These are phyloP conservation scores for Cladosporium sp. DNA, from an alignment of 2,329 filamentous ascomycete species.

Conservation along the genomic window DNA sequence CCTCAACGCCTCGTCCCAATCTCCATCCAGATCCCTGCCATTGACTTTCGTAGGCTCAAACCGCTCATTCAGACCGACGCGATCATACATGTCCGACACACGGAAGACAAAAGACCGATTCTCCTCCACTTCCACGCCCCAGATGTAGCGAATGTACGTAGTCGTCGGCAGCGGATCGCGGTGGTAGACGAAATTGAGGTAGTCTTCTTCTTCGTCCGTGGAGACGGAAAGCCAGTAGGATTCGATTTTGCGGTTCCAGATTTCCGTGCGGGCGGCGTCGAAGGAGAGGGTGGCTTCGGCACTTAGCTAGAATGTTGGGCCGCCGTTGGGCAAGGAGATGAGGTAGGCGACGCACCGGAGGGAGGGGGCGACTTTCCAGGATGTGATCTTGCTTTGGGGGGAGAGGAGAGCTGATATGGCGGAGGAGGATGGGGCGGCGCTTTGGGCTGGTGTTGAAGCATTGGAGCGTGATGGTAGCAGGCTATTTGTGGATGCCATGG, in stretches of 20 bases:
- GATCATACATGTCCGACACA: neutral
- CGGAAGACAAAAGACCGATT: neutral
- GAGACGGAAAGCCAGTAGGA: neutral
- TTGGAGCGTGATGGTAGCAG: neutral
- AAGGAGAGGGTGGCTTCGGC: neutral
- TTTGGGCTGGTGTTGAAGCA: neutral
- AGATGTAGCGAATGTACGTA: neutral
- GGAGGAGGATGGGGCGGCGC: neutral
- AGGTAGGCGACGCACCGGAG: neutral
- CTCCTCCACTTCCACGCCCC: neutral
- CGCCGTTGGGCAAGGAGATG: neutral
- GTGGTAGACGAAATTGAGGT: neutral
- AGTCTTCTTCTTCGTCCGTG: neutral
- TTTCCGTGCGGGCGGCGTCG: neutral
- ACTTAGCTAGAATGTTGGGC: neutral
- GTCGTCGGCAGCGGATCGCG: neutral
- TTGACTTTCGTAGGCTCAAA: neutral
- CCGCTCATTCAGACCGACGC: neutral
- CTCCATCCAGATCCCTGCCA: neutral
- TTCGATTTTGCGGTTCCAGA: neutral
- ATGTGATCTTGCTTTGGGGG: neutral
- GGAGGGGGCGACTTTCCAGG: neutral
- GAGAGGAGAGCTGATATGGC: neutral
- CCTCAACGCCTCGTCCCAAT: slow-evolving; percentile 2
- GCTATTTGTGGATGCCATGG: neutral